A percentile compares a stretch with the other conserved stretches of the same genome.
Evolutionary conservation across 164 flowering plant species (phyloP).

Genomic region (Magnolia changhungtana): DNA sequence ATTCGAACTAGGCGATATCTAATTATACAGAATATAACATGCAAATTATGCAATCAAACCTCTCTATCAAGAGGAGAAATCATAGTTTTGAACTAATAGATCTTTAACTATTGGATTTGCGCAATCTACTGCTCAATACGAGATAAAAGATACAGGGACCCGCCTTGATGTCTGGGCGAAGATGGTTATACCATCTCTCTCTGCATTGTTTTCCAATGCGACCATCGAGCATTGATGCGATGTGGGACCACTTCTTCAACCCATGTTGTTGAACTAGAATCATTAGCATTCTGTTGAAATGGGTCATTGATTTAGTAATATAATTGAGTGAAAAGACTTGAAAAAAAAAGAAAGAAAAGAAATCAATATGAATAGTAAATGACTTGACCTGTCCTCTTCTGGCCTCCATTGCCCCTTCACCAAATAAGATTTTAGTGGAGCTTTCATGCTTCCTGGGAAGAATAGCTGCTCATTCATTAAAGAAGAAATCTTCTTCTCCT

Average conservation of each 20-base stretch:
- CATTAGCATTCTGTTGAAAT: constrained; percentile 28
- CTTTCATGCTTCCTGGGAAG: background rate
- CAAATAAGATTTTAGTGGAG: background rate
- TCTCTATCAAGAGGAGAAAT: too few relatives aligned
- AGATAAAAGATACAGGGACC: background rate
- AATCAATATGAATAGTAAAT: background rate
- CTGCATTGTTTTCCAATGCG: constrained; percentile 57
- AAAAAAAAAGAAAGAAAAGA: background rate
- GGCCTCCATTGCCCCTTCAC: constrained; percentile 38
- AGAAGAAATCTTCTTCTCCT: constrained; percentile 1
- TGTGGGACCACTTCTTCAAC: constrained; percentile 38
- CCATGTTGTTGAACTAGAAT: constrained; percentile 35
- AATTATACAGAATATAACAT: background rate
- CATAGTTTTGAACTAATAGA: too few relatives aligned
- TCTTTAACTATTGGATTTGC: too few relatives aligned
- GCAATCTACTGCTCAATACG: background rate
- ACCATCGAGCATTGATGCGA: constrained; percentile 33
- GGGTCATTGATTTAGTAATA: background rate
- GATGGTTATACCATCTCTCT: constrained; percentile 59
- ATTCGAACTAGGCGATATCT: background rate
- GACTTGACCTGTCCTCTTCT: constrained; percentile 36
- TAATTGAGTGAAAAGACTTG: background rate
- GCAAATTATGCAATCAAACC: background rate
- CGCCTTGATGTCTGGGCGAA: constrained; percentile 50
- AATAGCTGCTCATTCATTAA: background rate